Base-by-base conservation (phyloP, 176 grass and related monocot genomes). In the Oryza rufipogon region DNA sequence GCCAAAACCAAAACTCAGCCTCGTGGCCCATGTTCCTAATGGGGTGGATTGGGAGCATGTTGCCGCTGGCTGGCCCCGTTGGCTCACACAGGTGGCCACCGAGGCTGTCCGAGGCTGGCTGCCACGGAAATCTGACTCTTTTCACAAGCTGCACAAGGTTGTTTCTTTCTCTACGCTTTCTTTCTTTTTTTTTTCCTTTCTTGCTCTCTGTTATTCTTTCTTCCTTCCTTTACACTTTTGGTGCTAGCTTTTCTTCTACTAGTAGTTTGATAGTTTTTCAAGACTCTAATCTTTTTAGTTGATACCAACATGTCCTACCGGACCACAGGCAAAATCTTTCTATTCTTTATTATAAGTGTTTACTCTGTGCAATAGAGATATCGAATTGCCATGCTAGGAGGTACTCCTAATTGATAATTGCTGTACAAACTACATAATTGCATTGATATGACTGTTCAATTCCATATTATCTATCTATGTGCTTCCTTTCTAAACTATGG, bases 101-200 rank as follows among this genome's bases (percentile, higher is more conserved):
- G 90, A 92, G 69, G 90, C 86, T 51, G 83, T 92, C 41, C 77
- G 83, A 16, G 90, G 90, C 4, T 92, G 90, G 90, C 68, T 86
- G 45, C 90, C 90, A 48, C 78, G 90, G 70, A 88, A 78, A 70
- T 83, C 73, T 39, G 90, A 92, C 46, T 92, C 90, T 38, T 92
- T 92, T 78, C 83, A 92, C 68, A 92, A 92, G 74, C 23, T 92
- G 47, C 86, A 92, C 61, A 92, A 92, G 86, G 36, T 38, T 38
- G 86, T 92, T 74, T 11, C 11, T 64, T 20, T 83, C 60, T 73
- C 78, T 22, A 42, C 41, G 7, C 41, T 42, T 42, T 61, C 46
- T 7, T 46, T 2, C 25, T 63, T 28, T 28, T 28, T 28, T 28
- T 28, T 28, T 28, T 28, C 28, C 28, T 28, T 28, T 64, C 7